phyloP scores from a whole-genome alignment of 225 moss, liverwort and hornwort genomes.

The Asterella californica region DNA sequence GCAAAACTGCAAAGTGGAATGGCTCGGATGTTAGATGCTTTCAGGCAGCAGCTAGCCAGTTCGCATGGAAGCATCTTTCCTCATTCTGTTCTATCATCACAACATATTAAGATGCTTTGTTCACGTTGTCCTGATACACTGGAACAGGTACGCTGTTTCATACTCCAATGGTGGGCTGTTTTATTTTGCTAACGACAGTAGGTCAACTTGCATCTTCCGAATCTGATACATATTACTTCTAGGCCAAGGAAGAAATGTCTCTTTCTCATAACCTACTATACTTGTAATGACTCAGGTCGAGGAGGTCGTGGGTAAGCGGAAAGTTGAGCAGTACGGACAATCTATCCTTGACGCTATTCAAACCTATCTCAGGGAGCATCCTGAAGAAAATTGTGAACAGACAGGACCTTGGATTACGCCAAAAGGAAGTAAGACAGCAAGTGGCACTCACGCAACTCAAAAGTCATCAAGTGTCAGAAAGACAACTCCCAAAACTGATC shows the following conservation, averaged over 20 bases:
- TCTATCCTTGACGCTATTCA: slow-evolving; percentile 58
- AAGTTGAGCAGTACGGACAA: slow-evolving; percentile 66
- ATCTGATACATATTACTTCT: neutral
- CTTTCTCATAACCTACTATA: too few species aligned
- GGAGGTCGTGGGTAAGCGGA: slow-evolving; percentile 73
- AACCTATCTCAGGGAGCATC: slow-evolving; percentile 51
- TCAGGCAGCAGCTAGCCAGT: slow-evolving; percentile 73
- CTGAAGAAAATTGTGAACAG: slow-evolving; percentile 40
- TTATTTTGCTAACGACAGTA: neutral
- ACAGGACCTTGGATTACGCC: slow-evolving; percentile 70
- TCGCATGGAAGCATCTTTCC: slow-evolving; percentile 84
- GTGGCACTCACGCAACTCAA: slow-evolving; percentile 20
- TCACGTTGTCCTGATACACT: slow-evolving; percentile 55
- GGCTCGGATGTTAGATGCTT: slow-evolving; percentile 60
- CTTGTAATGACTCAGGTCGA: slow-evolving; percentile 52
- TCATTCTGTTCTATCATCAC: slow-evolving; percentile 89
- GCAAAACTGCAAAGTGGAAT: slow-evolving; percentile 57
- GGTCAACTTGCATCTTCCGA: neutral
- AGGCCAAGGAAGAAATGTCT: too few species aligned
- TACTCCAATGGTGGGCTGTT: neutral
- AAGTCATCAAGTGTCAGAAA: neutral
- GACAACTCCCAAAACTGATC: neutral
- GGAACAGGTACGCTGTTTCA: slow-evolving; percentile 47
- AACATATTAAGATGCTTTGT: slow-evolving; percentile 68
- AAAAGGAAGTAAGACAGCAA: slow-evolving; percentile 26